Conservation (phyloP, 78 protist species). For the Chrysochromulina parva region DNA sequence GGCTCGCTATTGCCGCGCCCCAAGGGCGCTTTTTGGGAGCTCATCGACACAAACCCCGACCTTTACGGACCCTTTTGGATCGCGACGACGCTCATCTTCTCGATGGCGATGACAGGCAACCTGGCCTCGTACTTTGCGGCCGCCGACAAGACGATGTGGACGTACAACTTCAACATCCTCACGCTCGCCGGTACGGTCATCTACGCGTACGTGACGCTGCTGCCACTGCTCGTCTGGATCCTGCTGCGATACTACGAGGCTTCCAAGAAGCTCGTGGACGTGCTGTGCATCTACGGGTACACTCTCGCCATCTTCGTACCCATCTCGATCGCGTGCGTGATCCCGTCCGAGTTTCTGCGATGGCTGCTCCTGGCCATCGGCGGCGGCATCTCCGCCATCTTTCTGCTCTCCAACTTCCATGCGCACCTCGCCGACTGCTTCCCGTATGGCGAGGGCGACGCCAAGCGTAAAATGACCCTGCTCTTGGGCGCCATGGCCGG, state of each 20-base stretch:
- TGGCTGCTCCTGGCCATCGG: not conserved
- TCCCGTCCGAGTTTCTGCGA: not conserved
- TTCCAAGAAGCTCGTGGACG: not conserved
- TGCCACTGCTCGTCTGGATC: not conserved
- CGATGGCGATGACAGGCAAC: constrained; percentile 20
- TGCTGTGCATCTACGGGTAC: constrained; percentile 13
- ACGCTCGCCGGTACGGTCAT: not conserved
- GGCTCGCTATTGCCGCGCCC: not conserved
- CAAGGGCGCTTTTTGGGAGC: not conserved
- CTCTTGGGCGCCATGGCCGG: not conserved
- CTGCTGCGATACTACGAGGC: not conserved
- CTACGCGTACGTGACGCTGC: not conserved
- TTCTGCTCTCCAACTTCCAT: not conserved
- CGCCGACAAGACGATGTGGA: not conserved
- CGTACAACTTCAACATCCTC: constrained; percentile 7
- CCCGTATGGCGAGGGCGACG: not conserved
- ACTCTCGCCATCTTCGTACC: not conserved
- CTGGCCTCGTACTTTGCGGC: not conserved
- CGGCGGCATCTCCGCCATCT: not conserved
- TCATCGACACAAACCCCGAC: not conserved
- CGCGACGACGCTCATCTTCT: constrained; percentile 10
- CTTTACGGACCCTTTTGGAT: constrained; percentile 27
- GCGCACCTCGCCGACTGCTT: constrained; percentile 14
- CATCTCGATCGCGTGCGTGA: not conserved
- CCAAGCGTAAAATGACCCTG: not conserved